Conservation (phyloP, 2,329 filamentous ascomycete species). For the Epichloe gansuensis region DNA sequence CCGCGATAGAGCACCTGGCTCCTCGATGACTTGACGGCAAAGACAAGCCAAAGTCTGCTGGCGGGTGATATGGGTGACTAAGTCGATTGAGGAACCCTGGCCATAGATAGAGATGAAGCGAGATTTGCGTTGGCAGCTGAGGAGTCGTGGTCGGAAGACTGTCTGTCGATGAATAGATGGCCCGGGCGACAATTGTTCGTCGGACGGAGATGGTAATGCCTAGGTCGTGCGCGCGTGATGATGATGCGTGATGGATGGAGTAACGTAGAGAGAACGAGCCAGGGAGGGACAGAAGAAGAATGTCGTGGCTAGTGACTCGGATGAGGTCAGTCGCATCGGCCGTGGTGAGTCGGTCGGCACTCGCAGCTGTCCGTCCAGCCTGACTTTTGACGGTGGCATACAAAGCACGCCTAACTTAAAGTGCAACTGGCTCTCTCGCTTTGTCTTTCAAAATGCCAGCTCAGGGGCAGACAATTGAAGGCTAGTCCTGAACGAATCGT, state of each 20-base stretch:
- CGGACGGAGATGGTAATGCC: background rate
- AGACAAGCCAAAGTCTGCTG: background rate
- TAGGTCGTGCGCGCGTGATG: background rate
- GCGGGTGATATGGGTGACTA: background rate
- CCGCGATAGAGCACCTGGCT: background rate
- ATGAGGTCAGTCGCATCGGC: background rate
- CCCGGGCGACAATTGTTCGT: background rate
- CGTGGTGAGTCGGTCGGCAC: background rate
- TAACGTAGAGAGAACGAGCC: background rate
- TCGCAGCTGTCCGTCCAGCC: background rate
- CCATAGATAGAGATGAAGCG: background rate
- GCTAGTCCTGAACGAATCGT: too few relatives aligned
- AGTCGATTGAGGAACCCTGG: background rate
- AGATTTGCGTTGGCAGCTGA: slow-evolving; percentile 1
- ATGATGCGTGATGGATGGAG: background rate
- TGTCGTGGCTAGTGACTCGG: background rate
- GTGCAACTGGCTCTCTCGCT: too few relatives aligned
- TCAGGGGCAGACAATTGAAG: too few relatives aligned
- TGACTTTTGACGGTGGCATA: background rate
- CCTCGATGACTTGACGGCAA: background rate
- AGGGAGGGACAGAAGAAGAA: background rate
- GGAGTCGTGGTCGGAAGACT: background rate
- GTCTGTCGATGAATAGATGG: background rate
- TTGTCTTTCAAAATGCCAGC: too few relatives aligned
- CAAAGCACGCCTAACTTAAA: background rate